Conservation (phyloP, 169 alveolate genomes). For the Amoebophrya sp. region DNA sequence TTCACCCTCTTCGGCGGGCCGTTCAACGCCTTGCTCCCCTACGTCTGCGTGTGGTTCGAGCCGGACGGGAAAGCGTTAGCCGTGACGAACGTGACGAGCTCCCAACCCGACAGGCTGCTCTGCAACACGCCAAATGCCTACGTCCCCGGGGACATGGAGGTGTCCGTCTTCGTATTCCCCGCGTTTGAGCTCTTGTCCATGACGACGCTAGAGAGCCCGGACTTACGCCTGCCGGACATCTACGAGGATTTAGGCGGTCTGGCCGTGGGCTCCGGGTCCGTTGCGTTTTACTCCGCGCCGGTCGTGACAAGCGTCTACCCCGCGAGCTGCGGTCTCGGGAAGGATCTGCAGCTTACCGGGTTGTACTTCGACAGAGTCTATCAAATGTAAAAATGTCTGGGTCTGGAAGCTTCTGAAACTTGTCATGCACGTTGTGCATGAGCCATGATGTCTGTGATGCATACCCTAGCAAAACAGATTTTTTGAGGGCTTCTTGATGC, state of each 20-base stretch:
- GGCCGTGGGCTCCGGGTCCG: neutral
- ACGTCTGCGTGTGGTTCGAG: conserved; percentile 21
- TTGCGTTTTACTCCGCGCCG: conserved; percentile 4
- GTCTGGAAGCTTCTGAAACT: too few relatives aligned
- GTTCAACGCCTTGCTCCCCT: neutral
- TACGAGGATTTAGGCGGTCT: neutral
- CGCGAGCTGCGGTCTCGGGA: neutral
- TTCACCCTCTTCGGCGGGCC: conserved; percentile 1
- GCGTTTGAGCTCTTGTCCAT: neutral
- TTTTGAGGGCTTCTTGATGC: too few relatives aligned
- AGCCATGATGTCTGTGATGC: too few relatives aligned
- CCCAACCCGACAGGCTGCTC: neutral
- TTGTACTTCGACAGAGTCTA: conserved; percentile 2
- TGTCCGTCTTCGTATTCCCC: neutral
- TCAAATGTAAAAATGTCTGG: too few relatives aligned
- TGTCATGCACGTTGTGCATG: too few relatives aligned
- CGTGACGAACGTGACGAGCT: neutral
- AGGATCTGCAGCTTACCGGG: neutral
- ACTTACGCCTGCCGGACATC: too few relatives aligned
- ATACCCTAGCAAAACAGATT: too few relatives aligned
- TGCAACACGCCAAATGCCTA: neutral
- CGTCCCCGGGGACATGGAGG: neutral
- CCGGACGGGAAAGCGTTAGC: neutral
- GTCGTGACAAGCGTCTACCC: neutral
- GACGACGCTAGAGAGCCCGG: neutral